A percentile compares a stretch with the other conserved stretches of the same genome.
phyloP scores from a whole-genome alignment of 768 basidiomycete genomes.

The Botryobasidium botryosum region DNA sequence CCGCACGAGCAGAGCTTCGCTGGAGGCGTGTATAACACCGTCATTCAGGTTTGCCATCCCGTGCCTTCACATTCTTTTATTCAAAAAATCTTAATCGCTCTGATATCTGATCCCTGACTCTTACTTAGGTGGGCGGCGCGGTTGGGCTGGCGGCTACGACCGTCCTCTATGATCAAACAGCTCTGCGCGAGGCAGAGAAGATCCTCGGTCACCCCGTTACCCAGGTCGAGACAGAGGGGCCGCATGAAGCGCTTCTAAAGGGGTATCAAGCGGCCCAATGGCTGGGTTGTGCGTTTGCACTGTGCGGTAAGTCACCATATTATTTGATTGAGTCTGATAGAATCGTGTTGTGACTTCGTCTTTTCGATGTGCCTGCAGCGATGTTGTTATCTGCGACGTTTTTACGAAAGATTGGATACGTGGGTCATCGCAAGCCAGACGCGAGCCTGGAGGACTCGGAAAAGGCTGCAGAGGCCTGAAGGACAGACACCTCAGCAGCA shows the following conservation, averaged over 20 bases:
- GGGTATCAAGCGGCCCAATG: conserved; percentile 52
- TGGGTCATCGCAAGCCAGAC: no score
- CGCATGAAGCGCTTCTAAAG: conserved; percentile 24
- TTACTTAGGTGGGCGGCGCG: conserved; percentile 41
- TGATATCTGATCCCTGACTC: not conserved
- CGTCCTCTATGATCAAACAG: conserved; percentile 45
- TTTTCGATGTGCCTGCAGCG: no score
- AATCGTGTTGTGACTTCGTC: no score
- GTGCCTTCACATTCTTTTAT: not conserved
- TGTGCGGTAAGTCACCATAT: no score
- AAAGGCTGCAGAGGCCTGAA: no score
- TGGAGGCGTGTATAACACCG: conserved; percentile 62
- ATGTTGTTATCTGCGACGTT: no score
- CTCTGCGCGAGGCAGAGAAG: conserved; percentile 19
- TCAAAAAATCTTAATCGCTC: not conserved
- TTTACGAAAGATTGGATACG: no score
- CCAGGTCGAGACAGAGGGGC: conserved; percentile 17
- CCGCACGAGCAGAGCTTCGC: conserved; percentile 61
- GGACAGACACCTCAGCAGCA: no score
- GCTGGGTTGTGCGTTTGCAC: conserved; percentile 45
- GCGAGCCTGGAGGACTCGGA: no score
- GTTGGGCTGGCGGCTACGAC: conserved; percentile 57
- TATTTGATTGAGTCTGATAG: no score
- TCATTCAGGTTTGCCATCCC: conserved; percentile 38
- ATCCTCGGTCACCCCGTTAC: conserved; percentile 16